A percentile compares a stretch with the other conserved stretches of the same genome.
Conservation (phyloP, 495 filamentous ascomycete genomes). For the Delitschia confertaspora region DNA sequence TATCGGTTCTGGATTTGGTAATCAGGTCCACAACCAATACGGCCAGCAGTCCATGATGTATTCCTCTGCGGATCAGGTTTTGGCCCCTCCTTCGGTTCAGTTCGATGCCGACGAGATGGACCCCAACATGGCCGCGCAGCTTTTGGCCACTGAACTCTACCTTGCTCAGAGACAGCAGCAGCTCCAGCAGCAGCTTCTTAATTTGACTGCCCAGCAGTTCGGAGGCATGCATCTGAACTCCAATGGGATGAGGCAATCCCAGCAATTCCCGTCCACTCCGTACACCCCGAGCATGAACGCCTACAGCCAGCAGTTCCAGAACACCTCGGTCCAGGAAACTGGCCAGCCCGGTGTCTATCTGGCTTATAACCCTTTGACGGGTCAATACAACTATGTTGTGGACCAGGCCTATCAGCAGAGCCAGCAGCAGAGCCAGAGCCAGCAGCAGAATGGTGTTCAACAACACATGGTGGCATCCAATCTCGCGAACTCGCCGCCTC, state of each 20-base stretch:
- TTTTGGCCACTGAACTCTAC: conserved; percentile 77
- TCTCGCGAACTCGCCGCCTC: conserved; percentile 33
- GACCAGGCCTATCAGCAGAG: conserved; percentile 41
- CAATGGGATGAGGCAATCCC: conserved; percentile 32
- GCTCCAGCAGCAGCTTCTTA: conserved; percentile 52
- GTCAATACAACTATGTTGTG: conserved; percentile 66
- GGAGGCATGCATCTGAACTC: conserved; percentile 57
- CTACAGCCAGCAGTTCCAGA: conserved; percentile 62
- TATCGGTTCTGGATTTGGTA: conserved; percentile 47
- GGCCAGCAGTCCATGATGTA: conserved; percentile 53
- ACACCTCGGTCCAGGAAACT: conserved; percentile 63
- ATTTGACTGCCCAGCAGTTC: conserved; percentile 59
- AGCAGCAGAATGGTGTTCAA: conserved; percentile 25
- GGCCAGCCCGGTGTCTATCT: conserved; percentile 67
- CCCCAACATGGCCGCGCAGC: conserved; percentile 69
- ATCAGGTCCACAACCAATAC: conserved; percentile 33
- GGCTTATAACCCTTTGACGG: conserved; percentile 73
- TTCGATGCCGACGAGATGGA: conserved; percentile 62
- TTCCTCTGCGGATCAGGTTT: conserved; percentile 68
- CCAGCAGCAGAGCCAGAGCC: conserved; percentile 16
- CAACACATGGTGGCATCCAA: conserved; percentile 36
- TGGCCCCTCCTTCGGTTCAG: conserved; percentile 73
- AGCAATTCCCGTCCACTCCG: conserved; percentile 35
- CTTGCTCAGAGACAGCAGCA: conserved; percentile 82
- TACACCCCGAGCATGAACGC: conserved; percentile 44